Evolutionary conservation across 2,329 filamentous ascomycete species (phyloP).

Genomic region (Zasmidium angulare): DNA sequence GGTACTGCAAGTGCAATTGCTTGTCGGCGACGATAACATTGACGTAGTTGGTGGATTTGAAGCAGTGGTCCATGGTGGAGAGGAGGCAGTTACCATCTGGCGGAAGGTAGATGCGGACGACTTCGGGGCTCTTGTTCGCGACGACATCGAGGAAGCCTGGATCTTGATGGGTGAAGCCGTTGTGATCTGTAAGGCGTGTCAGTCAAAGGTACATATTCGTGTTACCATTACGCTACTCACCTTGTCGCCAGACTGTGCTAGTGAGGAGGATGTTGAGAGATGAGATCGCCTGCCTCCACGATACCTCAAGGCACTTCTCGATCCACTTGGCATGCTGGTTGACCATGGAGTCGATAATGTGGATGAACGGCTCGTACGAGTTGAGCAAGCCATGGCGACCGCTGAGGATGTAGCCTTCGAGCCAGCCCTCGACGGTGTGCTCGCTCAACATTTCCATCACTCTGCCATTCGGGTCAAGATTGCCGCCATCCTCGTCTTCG

Average conservation of each 20-base stretch:
- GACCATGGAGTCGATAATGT: constrained; percentile 82
- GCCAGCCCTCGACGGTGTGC: constrained; percentile 76
- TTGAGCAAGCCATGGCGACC: constrained; percentile 75
- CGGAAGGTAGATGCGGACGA: constrained; percentile 77
- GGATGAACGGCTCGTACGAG: constrained; percentile 80
- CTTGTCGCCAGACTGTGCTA: constrained; percentile 74
- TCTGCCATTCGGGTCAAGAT: constrained; percentile 65
- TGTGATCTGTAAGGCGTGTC: constrained; percentile 58
- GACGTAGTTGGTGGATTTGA: constrained; percentile 73
- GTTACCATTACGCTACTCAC: constrained; percentile 5
- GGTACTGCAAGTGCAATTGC: constrained; percentile 73
- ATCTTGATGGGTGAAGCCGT: constrained; percentile 80
- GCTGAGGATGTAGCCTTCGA: constrained; percentile 75
- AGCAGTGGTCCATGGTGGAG: constrained; percentile 73
- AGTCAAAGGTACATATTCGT: not conserved
- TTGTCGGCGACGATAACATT: constrained; percentile 80
- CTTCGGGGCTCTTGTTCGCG: constrained; percentile 75
- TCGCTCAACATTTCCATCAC: constrained; percentile 86
- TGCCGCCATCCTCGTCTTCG: constrained; percentile 72
- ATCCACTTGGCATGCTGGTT: constrained; percentile 86
- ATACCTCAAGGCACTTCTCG: constrained; percentile 76
- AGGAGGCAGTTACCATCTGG: constrained; percentile 78
- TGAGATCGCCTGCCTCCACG: constrained; percentile 71
- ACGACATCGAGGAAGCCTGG: constrained; percentile 78
- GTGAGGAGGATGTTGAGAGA: constrained; percentile 80